These are phyloP conservation scores for Tolypocladium tundrense DNA, from an alignment of 2,329 filamentous ascomycete genomes.

Conservation along the genomic window DNA sequence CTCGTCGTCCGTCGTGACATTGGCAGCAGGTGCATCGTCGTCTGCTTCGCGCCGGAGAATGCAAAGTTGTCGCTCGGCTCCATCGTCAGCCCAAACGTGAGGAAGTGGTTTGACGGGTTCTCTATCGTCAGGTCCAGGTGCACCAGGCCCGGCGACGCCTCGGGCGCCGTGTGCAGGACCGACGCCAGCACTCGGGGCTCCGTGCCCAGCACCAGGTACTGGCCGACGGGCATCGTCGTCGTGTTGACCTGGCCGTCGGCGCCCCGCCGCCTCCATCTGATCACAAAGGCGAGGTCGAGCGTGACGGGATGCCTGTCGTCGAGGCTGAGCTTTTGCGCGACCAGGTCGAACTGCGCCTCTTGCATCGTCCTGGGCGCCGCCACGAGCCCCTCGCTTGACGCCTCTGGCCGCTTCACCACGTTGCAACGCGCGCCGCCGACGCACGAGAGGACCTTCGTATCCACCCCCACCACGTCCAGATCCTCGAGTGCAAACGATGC, in stretches of 20 bases:
- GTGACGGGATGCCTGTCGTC: constrained; percentile 72
- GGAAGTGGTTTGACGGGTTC: constrained; percentile 87
- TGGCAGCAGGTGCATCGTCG: constrained; percentile 70
- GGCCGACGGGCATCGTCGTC: constrained; percentile 65
- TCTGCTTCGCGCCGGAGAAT: constrained; percentile 80
- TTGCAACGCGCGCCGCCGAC: constrained; percentile 53
- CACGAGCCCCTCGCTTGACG: constrained; percentile 31
- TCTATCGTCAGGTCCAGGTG: constrained; percentile 60
- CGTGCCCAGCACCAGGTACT: constrained; percentile 67
- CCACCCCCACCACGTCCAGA: constrained; percentile 52
- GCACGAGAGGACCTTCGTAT: constrained; percentile 49
- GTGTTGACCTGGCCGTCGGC: constrained; percentile 36
- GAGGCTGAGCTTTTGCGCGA: constrained; percentile 64
- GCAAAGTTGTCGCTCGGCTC: constrained; percentile 88
- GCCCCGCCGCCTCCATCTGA: constrained; percentile 62
- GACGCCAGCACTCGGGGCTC: constrained; percentile 76
- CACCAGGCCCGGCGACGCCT: constrained; percentile 23
- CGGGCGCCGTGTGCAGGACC: constrained; percentile 31
- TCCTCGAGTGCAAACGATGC: constrained; percentile 71
- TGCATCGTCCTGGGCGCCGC: constrained; percentile 60
- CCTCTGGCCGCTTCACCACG: constrained; percentile 26
- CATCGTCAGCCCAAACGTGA: constrained; percentile 88
- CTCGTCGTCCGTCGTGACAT: constrained; percentile 64
- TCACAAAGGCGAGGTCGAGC: constrained; percentile 63
- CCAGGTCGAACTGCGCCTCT: constrained; percentile 62